phyloP scores from a whole-genome alignment of 192 early-diverging fungal genomes.

The Entrophospora sp. region DNA sequence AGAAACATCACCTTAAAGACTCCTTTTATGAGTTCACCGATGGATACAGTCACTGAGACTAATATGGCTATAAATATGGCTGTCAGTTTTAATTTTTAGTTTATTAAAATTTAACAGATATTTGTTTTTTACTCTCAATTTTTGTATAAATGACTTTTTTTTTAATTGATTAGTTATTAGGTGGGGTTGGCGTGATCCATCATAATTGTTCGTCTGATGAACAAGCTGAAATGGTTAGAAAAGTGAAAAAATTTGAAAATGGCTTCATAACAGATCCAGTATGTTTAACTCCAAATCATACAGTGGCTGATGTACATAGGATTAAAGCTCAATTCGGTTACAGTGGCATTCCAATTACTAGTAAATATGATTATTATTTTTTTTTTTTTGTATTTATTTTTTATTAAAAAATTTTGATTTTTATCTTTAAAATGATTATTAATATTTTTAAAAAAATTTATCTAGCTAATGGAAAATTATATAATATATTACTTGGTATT shows the following conservation, averaged over 20 bases:
- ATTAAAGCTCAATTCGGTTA: slow-evolving; percentile 87
- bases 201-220: slow-evolving; percentile 93
- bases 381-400: neutral
- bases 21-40: slow-evolving; percentile 90
- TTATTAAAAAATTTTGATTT: too few relatives aligned
- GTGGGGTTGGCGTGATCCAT: slow-evolving; percentile 96
- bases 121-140: neutral
- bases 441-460: too few relatives aligned
- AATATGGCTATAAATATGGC: slow-evolving; percentile 99
- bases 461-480: slow-evolving; percentile 71
- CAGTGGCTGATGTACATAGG: slow-evolving; percentile 72
- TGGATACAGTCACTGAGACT: slow-evolving; percentile 98
- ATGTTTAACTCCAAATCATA: slow-evolving; percentile 73
- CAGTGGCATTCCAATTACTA: slow-evolving; percentile 95
- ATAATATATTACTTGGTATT: slow-evolving; percentile 88
- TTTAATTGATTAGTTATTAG: slow-evolving; percentile 45
- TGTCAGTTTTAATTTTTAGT: slow-evolving; percentile 37
- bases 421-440: too few relatives aligned
- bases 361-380: slow-evolving; percentile 28
- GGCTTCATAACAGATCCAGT: slow-evolving; percentile 96
- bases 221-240: slow-evolving; percentile 96
- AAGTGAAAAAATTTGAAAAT: slow-evolving; percentile 98
- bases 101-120: neutral
- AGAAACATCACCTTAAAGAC: slow-evolving; percentile 86
- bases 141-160: neutral